Base-by-base conservation (phyloP, 768 basidiomycete genomes). In the Mycena albidolilacea region DNA sequence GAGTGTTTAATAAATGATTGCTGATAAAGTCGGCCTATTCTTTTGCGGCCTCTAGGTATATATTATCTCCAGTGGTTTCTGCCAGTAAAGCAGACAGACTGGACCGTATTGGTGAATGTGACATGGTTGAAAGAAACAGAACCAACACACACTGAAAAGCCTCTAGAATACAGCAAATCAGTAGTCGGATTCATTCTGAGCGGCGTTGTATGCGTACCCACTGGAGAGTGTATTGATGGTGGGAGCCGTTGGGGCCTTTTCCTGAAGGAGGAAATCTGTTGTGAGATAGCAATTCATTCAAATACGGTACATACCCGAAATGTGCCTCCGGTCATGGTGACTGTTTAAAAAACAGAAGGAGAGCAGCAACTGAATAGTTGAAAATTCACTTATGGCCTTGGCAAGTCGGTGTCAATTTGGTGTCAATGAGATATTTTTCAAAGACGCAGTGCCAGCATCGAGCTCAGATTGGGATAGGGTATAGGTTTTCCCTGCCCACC, bases 21-120 rank as follows among this genome's bases (percentile, higher is more conserved):
- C 10, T 2, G 9, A 60, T 41, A 21, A 60, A 60, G 5, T 62
- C 14, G 2, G 63, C 67, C 17, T 71, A 64, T 19, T 39, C 39
- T 43, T 65, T 37, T 38, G 74, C 74, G 3, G 74, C 74, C 1
- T 72, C 57, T 15, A 75, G 23, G 39, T 62, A 70, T 4, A 37
- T 35, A 5, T 46, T 14, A 9, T 70, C 61, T 14, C 50, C 39
- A 4, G 69, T 54, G 9, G 52, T 52, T 35, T 70, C 69, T 23
- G 69, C 69, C 50, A 70, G 21, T 5, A 70, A 41, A 17, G 69
- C 61, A n/a, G 69, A 70, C 8, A 70, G 17, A 30, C 69, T 70
- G 50, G 37, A 19, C 54, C 5, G 9, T 10, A 61, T 69, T 5
- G 12, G 44, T 44, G 12, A 43, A 46, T 15, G 7, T 12, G n/a